Base-by-base conservation (phyloP, 2,329 filamentous ascomycete species). In the Pestalotiopsis sp. region DNA sequence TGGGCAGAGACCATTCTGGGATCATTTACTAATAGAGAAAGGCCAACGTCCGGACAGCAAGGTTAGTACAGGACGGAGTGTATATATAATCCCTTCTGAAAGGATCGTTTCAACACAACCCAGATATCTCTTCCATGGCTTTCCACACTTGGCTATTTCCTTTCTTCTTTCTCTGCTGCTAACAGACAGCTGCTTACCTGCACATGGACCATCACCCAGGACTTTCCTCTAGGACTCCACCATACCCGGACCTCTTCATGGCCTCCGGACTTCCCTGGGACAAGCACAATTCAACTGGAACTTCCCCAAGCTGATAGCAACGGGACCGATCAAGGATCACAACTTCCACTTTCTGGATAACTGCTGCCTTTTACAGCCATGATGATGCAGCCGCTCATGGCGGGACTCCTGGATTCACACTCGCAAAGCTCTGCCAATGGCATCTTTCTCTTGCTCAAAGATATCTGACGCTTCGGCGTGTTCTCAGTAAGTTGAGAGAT, bases 81-180 rank as follows among this genome's bases (percentile, higher is more conserved):
- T 86, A 83, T 85, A 85, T 82, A 84, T 85, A 84, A 35, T 80
- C 78, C 80, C 80, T 77, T 73, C 74, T 78, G 77, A 80, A 66
- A 78, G 75, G 81, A 81, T 73, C 73, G 40, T 72, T 70, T 71
- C 62, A 71, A 76, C 71, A 76, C 71, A 66, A 70, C 71, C 70
- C 71, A 67, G 26, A 20, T 71, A 61, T 68, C 70, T 67, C 64
- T 70, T 70, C 70, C 58, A 26, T 63, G 60, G 60, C 24, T 48
- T 20, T 24, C 60, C 40, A 48, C 20, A 30, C 26, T 63, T 61
- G 38, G 35, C 38, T 39, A 26, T 39, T 65, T 65, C 52, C 44
- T 57, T 65, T 56, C 40, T 57, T 26, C 22, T 56, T 44, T 35
- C 26, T 26, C 10, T 26, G 24, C 44, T 26, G 30, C 58, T 61